Percentiles rank a stretch among this genome's conserved stretches.
These are phyloP conservation scores for Coniferiporia weirii DNA, from an alignment of 1,284 basidiomycete species.

Conservation along the genomic window DNA sequence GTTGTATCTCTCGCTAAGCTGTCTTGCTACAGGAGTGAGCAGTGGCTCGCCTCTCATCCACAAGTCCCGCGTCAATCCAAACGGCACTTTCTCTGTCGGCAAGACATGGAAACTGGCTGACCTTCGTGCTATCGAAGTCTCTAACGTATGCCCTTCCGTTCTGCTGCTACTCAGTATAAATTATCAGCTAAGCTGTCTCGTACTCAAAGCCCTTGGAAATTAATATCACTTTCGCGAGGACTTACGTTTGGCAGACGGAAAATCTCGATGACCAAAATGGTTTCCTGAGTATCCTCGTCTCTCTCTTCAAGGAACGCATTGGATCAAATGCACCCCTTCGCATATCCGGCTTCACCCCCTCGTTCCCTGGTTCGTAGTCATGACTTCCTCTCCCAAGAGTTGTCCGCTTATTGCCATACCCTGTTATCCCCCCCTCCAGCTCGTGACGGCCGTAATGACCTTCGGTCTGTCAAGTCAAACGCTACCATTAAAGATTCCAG, in stretches of 20 bases:
- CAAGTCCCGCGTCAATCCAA: slow-evolving; percentile 95
- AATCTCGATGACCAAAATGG: slow-evolving; percentile 12
- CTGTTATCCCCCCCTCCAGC: not conserved
- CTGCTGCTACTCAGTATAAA: not conserved
- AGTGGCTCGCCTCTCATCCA: slow-evolving; percentile 75
- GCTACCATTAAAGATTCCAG: slow-evolving; percentile 11
- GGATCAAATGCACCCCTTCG: slow-evolving; percentile 1
- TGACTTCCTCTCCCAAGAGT: not conserved
- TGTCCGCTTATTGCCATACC: not conserved
- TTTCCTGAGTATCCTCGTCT: slow-evolving; percentile 8
- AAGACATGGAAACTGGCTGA: slow-evolving; percentile 93
- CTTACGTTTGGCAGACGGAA: slow-evolving; percentile 17
- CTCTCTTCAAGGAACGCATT: slow-evolving; percentile 8
- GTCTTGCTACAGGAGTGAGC: slow-evolving; percentile 45
- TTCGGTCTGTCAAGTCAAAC: slow-evolving; percentile 10
- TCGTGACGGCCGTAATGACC: slow-evolving; percentile 2
- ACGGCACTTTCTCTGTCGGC: slow-evolving; percentile 93
- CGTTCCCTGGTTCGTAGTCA: slow-evolving; percentile 1
- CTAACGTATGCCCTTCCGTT: slow-evolving; percentile 47
- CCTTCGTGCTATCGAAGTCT: slow-evolving; percentile 73
- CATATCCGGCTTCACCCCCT: slow-evolving; percentile 10
- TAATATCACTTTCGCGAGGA: slow-evolving; percentile 16
- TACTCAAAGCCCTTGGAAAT: slow-evolving; percentile 9
- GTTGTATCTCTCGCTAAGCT: not conserved
- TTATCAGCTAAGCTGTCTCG: not conserved